Conservation (phyloP, 345 rosid species). For the Citropsis articulata region DNA sequence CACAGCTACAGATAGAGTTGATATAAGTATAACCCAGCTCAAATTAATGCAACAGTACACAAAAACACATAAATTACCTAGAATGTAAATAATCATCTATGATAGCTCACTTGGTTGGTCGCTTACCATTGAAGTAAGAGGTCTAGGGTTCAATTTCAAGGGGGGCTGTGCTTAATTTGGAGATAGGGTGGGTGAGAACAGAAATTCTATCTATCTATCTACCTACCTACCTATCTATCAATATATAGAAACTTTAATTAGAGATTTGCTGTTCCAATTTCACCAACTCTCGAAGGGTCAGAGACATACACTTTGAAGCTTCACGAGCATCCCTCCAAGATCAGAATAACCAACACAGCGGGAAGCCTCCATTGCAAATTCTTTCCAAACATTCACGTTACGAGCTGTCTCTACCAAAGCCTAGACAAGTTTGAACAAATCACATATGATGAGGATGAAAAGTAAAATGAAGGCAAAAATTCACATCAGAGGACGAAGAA, state of each 20-base stretch:
- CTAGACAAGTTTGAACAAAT: slow-evolving; percentile 38
- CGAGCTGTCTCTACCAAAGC: slow-evolving; percentile 73
- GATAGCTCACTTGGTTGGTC: not conserved
- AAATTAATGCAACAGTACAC: not conserved
- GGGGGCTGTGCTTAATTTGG: not conserved
- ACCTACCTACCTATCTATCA: too few relatives aligned
- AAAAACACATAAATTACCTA: not conserved
- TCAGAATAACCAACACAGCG: slow-evolving; percentile 72
- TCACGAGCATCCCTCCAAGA: slow-evolving; percentile 88
- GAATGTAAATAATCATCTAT: not conserved
- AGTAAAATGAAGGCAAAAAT: not conserved
- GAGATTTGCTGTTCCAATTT: not conserved
- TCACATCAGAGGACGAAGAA: not conserved
- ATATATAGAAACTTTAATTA: not conserved
- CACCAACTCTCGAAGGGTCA: not conserved
- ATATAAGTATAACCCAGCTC: not conserved
- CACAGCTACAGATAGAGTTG: not conserved
- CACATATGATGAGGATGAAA: slow-evolving; percentile 14
- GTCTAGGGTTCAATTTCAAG: not conserved
- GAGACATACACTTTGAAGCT: slow-evolving; percentile 70
- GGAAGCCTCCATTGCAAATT: slow-evolving; percentile 87
- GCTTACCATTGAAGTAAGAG: not conserved
- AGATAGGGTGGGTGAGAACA: not conserved
- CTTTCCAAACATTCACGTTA: slow-evolving; percentile 82
- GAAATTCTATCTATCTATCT: not conserved